phyloP scores from a whole-genome alignment of 495 filamentous ascomycete genomes.

The Annulohypoxylon maeteangense region DNA sequence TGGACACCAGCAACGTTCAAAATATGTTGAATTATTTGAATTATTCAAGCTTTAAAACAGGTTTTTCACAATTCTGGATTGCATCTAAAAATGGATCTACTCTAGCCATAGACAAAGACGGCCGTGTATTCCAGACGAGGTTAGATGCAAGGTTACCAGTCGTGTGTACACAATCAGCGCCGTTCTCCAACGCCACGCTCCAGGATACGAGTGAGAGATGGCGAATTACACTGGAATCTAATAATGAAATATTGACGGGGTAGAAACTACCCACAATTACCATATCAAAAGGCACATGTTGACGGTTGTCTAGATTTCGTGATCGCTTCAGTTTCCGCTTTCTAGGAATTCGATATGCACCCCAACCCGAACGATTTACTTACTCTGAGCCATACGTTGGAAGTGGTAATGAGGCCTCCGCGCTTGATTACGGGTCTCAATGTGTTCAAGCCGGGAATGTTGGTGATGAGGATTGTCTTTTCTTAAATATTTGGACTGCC shows the following conservation, averaged over 20 bases:
- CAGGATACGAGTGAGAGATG: slow-evolving; percentile 56
- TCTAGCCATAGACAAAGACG: slow-evolving; percentile 44
- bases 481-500: slow-evolving; percentile 66
- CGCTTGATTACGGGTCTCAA: slow-evolving; percentile 51
- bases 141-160: slow-evolving; percentile 40
- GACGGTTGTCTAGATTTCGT: slow-evolving; percentile 50
- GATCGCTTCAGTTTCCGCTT: slow-evolving; percentile 65
- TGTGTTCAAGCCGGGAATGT: slow-evolving; percentile 54
- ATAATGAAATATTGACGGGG: slow-evolving; percentile 57
- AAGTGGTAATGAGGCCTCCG: slow-evolving; percentile 48
- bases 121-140: slow-evolving; percentile 30
- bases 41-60: slow-evolving; percentile 38
- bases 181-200: slow-evolving; percentile 52
- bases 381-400: slow-evolving; percentile 52
- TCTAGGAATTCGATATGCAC: slow-evolving; percentile 55
- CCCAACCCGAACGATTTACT: slow-evolving; percentile 53
- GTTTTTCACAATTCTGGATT: slow-evolving; percentile 54
- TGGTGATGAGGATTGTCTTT: slow-evolving; percentile 61
- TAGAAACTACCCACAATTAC: slow-evolving; percentile 23
- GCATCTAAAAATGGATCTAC: slow-evolving; percentile 26
- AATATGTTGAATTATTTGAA: slow-evolving; percentile 55
- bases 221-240: slow-evolving; percentile 57
- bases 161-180: slow-evolving; percentile 60
- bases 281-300: neutral
- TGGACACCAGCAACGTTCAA: slow-evolving; percentile 50